Conservation (phyloP, 768 basidiomycete species). For the Leccinellum albellum region DNA sequence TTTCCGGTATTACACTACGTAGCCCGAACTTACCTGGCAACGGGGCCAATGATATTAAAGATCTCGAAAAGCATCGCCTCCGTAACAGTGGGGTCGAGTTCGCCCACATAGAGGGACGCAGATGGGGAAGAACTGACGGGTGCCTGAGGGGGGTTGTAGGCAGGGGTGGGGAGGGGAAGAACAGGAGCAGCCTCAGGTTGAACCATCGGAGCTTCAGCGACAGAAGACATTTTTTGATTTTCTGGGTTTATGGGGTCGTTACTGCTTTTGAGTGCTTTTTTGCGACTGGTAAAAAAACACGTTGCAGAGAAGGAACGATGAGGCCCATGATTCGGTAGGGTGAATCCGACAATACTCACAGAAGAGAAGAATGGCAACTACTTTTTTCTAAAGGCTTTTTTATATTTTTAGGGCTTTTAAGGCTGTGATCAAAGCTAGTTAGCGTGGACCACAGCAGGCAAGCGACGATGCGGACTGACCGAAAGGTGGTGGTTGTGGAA, state of each 20-base stretch:
- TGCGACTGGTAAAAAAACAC: conserved; percentile 40
- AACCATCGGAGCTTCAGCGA: conserved; percentile 52
- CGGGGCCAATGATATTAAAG: conserved; percentile 99
- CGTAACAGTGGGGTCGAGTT: conserved; percentile 95
- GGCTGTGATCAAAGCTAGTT: conserved; percentile 33
- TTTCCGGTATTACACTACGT: neutral
- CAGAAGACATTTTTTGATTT: conserved; percentile 57
- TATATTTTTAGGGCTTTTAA: conserved; percentile 59
- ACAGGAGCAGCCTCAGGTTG: conserved; percentile 47
- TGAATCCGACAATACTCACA: conserved; percentile 41
- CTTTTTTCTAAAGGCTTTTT: conserved; percentile 67
- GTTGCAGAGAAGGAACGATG: conserved; percentile 12
- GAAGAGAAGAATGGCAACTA: conserved; percentile 74
- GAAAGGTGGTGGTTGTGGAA: conserved; percentile 66
- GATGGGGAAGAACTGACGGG: conserved; percentile 67
- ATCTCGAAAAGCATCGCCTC: conserved; percentile 99
- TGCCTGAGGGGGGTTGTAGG: conserved; percentile 53
- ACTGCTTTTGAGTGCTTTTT: conserved; percentile 85
- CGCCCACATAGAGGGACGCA: conserved; percentile 97
- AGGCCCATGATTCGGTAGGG: conserved; percentile 12
- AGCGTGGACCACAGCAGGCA: conserved; percentile 12
- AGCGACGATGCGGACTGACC: conserved; percentile 37
- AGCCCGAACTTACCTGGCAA: conserved; percentile 70
- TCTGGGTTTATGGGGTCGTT: conserved; percentile 69
- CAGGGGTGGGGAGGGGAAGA: conserved; percentile 42